Evolutionary conservation across 1,284 basidiomycete genomes (phyloP), one percentile per base, ranked within the genome.

Genomic region (Tranzscheliella williamsii): DNA sequence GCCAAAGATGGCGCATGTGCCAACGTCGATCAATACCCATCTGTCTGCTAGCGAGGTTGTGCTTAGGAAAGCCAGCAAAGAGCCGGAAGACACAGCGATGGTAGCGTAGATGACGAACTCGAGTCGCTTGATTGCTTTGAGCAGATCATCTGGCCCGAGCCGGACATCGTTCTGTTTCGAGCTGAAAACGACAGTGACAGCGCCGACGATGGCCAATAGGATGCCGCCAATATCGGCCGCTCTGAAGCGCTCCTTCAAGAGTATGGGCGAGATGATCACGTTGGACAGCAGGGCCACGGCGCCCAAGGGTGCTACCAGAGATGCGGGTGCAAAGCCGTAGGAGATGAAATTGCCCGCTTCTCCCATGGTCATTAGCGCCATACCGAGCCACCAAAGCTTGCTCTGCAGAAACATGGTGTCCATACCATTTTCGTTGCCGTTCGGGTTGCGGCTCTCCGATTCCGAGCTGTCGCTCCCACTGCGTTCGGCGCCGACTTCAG

Each of bases 251-350:
- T 70, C 57, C 21, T 51, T 33, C 2, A 95, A 81, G 69, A 97
- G 84, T 2, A 93, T 74, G 8, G 94, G 94, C 0, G 94, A 90
- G 63, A 97, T 91, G 37, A 93, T 83, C 73, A 92, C 95, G 78
- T 97, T 97, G 15, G 93, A 90, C 44, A 97, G 87, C 8, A 98
- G 82, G 2, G 94, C 80, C 1, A 76, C 75, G 24, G 90, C 93
- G 24, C 93, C 92, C 6, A 97, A 82, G 16, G 93, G 94, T 1
- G 94, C 93, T n/a, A 97, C 91, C 12, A 96, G 82, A 17, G 88
- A 90, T 7, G 93, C 92, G 4, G 94, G 93, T 5, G 93, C 87
- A 58, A 87, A 89, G 1, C 85, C 88, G 65, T 91, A 96, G 2
- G 89, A 74, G 20, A 76, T 51, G 56, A 96, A 96, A 75, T 96